These are phyloP conservation scores for Aspergillus funiculosus DNA, from an alignment of 495 filamentous ascomycete species.

Conservation along the genomic window DNA sequence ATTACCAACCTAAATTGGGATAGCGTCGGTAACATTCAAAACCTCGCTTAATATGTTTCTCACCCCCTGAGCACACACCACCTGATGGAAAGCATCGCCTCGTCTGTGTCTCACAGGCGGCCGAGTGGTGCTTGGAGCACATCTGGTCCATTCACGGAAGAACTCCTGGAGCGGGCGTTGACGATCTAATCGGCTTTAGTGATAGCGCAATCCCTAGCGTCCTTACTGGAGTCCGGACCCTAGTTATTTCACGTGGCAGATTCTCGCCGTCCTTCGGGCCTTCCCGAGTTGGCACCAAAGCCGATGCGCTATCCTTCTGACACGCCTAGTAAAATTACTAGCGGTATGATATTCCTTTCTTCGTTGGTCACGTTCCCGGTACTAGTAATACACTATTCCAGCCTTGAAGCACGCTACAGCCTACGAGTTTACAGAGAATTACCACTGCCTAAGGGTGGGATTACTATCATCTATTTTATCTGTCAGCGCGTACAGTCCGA, in stretches of 20 bases:
- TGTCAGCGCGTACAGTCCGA: no score
- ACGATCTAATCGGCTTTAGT: conserved; percentile 8
- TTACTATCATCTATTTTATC: no score
- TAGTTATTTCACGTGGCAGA: conserved; percentile 28
- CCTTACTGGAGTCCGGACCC: conserved; percentile 24
- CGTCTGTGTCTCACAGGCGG: no score
- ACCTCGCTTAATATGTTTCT: conserved; percentile 1
- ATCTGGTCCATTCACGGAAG: no score
- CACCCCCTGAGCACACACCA: conserved; percentile 9
- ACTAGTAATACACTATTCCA: not conserved
- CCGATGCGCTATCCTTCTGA: conserved; percentile 24
- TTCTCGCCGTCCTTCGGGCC: conserved; percentile 23
- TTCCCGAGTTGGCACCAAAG: conserved; percentile 32
- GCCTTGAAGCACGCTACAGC: not conserved
- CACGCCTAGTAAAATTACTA: conserved; percentile 13
- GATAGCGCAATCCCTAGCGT: conserved; percentile 16
- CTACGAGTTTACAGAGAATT: no score
- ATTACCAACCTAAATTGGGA: not conserved
- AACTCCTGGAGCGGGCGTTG: conserved; percentile 28
- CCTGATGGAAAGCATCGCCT: no score
- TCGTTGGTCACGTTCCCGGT: no score
- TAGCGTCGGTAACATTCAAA: not conserved
- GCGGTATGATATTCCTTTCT: conserved; percentile 8
- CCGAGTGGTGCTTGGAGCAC: no score
- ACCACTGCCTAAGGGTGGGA: no score